phyloP scores from a whole-genome alignment of 805 yeast genomes.

The Sugiyamaella lignohabitans region DNA sequence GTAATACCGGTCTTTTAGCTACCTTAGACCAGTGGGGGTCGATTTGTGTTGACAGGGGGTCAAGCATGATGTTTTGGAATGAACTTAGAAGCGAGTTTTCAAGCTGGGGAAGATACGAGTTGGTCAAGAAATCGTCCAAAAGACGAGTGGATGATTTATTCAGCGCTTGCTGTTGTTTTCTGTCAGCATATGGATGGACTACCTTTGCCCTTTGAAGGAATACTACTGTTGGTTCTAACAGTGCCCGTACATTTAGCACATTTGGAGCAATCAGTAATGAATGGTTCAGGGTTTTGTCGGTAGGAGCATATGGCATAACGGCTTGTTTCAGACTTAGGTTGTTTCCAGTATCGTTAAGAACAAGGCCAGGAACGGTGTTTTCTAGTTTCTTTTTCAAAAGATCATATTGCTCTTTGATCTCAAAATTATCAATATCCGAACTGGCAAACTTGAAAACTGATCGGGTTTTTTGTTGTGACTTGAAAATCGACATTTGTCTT shows the following conservation, averaged over 20 bases:
- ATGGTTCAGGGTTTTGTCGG: constrained; percentile 51
- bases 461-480: constrained; percentile 1
- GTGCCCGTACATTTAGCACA: constrained; percentile 71
- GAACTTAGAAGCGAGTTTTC: constrained; percentile 48
- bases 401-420: constrained; percentile 26
- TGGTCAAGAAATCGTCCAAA: constrained; percentile 58
- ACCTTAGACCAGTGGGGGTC: constrained; percentile 26
- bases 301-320: constrained; percentile 43
- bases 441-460: constrained; percentile 25
- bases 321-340: no score
- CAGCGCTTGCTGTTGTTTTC: constrained; percentile 13
- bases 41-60: constrained; percentile 35
- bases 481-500: neutral
- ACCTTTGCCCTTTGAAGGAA: constrained; percentile 56
- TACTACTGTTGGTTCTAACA: constrained; percentile 64
- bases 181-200: constrained; percentile 29
- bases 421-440: constrained; percentile 26
- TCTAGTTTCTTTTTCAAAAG: constrained; percentile 44
- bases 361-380: constrained; percentile 67
- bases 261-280: constrained; percentile 63
- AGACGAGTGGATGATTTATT: constrained; percentile 27
- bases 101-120: constrained; percentile 57
- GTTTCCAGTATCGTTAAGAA: constrained; percentile 1
- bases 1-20: constrained; percentile 31
- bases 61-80: constrained; percentile 43